A percentile compares a stretch with the other conserved stretches of the same genome.
These are phyloP conservation scores for Xylaria longipes DNA, from an alignment of 495 filamentous ascomycete genomes.

Conservation along the genomic window DNA sequence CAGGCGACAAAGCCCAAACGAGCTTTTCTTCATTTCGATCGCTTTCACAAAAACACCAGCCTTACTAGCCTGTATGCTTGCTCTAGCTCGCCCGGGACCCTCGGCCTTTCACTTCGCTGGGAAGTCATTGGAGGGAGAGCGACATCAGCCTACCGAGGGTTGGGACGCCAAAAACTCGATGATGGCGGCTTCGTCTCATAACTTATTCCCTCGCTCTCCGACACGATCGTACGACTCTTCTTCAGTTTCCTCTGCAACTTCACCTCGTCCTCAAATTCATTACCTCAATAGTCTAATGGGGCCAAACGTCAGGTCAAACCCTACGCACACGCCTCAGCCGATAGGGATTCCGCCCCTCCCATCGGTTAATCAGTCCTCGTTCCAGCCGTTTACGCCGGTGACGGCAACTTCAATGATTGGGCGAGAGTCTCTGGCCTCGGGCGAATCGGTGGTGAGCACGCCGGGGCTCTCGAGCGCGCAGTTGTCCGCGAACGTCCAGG, in stretches of 20 bases:
- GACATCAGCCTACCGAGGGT: slow-evolving; percentile 22
- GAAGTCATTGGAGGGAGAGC: slow-evolving; percentile 20
- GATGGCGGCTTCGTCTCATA: slow-evolving; percentile 62
- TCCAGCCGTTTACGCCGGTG: slow-evolving; percentile 55
- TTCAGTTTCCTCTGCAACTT: slow-evolving; percentile 61
- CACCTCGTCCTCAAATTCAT: slow-evolving; percentile 53
- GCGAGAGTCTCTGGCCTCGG: slow-evolving; percentile 60
- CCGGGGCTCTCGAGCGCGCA: slow-evolving; percentile 54
- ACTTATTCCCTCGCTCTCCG: slow-evolving; percentile 60
- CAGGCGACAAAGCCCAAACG: slow-evolving; percentile 12
- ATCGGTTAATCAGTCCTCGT: slow-evolving; percentile 44
- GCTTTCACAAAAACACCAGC: slow-evolving; percentile 3
- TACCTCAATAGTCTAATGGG: slow-evolving; percentile 57
- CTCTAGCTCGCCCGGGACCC: slow-evolving; percentile 22
- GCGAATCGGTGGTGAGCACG: slow-evolving; percentile 58
- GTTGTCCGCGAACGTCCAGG: slow-evolving; percentile 53
- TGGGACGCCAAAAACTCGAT: slow-evolving; percentile 39
- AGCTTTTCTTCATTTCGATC: slow-evolving; percentile 11
- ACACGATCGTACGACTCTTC: slow-evolving; percentile 62
- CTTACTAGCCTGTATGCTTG: slow-evolving; percentile 25
- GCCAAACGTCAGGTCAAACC: slow-evolving; percentile 44
- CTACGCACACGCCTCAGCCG: slow-evolving; percentile 47
- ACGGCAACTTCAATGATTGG: slow-evolving; percentile 57
- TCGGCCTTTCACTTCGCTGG: slow-evolving; percentile 26
- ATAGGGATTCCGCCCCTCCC: slow-evolving; percentile 53